A percentile compares a stretch with the other conserved stretches of the same genome.
These are phyloP conservation scores for Pulveroboletus sp. DNA, from an alignment of 768 basidiomycete genomes.

Conservation along the genomic window DNA sequence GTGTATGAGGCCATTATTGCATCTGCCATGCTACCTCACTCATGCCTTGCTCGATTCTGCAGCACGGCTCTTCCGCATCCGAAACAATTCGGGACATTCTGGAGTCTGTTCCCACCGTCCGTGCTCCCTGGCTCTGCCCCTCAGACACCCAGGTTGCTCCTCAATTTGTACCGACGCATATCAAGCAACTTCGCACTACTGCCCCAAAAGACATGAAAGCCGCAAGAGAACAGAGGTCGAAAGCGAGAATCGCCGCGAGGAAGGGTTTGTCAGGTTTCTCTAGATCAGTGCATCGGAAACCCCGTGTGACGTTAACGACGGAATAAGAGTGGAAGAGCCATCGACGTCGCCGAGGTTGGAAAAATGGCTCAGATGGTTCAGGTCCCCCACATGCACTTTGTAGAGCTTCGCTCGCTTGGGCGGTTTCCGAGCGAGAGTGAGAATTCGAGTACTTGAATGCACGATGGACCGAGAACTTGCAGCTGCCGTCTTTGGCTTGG, in stretches of 20 bases:
- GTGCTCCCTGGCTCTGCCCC: slow-evolving; percentile 61
- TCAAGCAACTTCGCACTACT: slow-evolving; percentile 77
- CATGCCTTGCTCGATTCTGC: neutral
- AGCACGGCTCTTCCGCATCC: slow-evolving; percentile 42
- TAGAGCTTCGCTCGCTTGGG: neutral
- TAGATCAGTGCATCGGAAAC: slow-evolving; percentile 13
- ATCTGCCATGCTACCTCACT: slow-evolving; percentile 1
- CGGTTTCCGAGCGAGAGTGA: too few relatives aligned
- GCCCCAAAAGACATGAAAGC: slow-evolving; percentile 75
- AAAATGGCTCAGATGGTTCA: neutral
- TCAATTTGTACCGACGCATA: slow-evolving; percentile 60
- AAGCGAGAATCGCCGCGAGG: slow-evolving; percentile 48
- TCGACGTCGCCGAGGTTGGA: neutral
- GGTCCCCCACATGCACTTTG: neutral
- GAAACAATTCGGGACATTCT: slow-evolving; percentile 37
- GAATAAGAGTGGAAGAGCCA: neutral
- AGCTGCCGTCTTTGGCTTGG: neutral
- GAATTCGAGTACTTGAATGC: neutral
- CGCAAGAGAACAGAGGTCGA: slow-evolving; percentile 53
- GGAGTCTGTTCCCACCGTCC: slow-evolving; percentile 47
- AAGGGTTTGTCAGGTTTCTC: slow-evolving; percentile 12
- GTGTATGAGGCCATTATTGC: slow-evolving; percentile 43
- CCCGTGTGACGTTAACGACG: slow-evolving; percentile 19
- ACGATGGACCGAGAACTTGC: neutral
- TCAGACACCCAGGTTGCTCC: slow-evolving; percentile 8